A percentile compares a stretch with the other conserved stretches of the same genome.
Conservation (phyloP, 768 basidiomycete genomes). For the Amanita pallidorosea region DNA sequence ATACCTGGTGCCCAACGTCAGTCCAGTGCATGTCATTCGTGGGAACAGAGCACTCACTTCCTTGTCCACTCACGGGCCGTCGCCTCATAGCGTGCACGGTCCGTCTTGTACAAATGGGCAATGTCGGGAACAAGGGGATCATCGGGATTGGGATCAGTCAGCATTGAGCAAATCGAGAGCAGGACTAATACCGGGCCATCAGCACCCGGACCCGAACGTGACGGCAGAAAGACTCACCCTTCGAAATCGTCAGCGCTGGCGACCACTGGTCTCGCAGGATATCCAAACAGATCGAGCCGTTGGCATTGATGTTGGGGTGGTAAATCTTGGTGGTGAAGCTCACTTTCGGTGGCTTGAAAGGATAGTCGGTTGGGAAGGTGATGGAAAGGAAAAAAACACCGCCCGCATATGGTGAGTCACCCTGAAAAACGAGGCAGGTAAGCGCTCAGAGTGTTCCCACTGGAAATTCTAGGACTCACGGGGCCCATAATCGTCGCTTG, state of each 20-base stretch:
- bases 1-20: slow-evolving; percentile 19
- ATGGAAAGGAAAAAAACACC: slow-evolving; percentile 99
- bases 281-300: slow-evolving; percentile 97
- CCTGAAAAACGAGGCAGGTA: slow-evolving; percentile 34
- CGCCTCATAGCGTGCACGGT: slow-evolving; percentile 92
- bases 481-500: slow-evolving; percentile 99
- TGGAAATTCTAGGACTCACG: slow-evolving; percentile 38
- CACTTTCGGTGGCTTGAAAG: slow-evolving; percentile 99
- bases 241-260: slow-evolving; percentile 96
- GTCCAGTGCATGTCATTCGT: not conserved
- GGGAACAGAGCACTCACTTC: slow-evolving; percentile 54
- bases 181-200: slow-evolving; percentile 44
- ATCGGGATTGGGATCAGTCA: slow-evolving; percentile 99
- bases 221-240: slow-evolving; percentile 44
- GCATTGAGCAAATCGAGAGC: slow-evolving; percentile 97
- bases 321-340: slow-evolving; percentile 99
- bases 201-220: not conserved
- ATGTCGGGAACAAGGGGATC: slow-evolving; percentile 98
- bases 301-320: slow-evolving; percentile 99
- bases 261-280: slow-evolving; percentile 99
- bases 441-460: slow-evolving; percentile 13
- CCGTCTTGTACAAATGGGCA: slow-evolving; percentile 98
- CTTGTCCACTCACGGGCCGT: slow-evolving; percentile 99
- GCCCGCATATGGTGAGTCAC: slow-evolving; percentile 96
- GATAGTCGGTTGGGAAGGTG: slow-evolving; percentile 94